Evolutionary conservation across 1,284 basidiomycete species (phyloP).

Genomic region (Paramarasmius palmivorus): DNA sequence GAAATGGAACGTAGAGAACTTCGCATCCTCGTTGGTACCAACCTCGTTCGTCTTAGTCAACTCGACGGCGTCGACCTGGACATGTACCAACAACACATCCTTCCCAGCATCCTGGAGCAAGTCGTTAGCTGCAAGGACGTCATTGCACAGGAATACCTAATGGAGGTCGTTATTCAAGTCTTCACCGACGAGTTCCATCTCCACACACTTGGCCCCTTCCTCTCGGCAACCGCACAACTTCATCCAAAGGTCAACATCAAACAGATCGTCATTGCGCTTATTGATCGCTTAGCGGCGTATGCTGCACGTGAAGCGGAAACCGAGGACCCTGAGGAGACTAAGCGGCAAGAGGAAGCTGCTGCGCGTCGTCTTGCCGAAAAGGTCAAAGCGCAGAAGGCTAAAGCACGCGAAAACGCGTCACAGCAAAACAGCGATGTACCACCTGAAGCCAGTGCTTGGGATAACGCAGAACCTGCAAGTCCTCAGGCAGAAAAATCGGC

Average conservation of each 20-base stretch:
- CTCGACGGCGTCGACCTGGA: slow-evolving; percentile 92
- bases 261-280: slow-evolving; percentile 92
- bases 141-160: slow-evolving; percentile 95
- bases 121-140: slow-evolving; percentile 96
- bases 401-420: slow-evolving; percentile 52
- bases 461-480: slow-evolving; percentile 23
- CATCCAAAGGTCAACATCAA: slow-evolving; percentile 98
- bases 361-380: slow-evolving; percentile 83
- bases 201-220: slow-evolving; percentile 88
- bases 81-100: slow-evolving; percentile 82
- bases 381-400: slow-evolving; percentile 73
- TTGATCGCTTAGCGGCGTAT: slow-evolving; percentile 92
- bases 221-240: slow-evolving; percentile 90
- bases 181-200: slow-evolving; percentile 97
- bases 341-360: slow-evolving; percentile 87
- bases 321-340: slow-evolving; percentile 91
- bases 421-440: slow-evolving; percentile 27
- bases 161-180: slow-evolving; percentile 98
- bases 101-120: slow-evolving; percentile 91
- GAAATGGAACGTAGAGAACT: slow-evolving; percentile 92
- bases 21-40: slow-evolving; percentile 93
- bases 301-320: slow-evolving; percentile 92
- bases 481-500: neutral
- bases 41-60: slow-evolving; percentile 90
- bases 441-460: slow-evolving; percentile 40